Conservation (phyloP, 1,284 basidiomycete genomes). For the Exsudoporus floridanus region DNA sequence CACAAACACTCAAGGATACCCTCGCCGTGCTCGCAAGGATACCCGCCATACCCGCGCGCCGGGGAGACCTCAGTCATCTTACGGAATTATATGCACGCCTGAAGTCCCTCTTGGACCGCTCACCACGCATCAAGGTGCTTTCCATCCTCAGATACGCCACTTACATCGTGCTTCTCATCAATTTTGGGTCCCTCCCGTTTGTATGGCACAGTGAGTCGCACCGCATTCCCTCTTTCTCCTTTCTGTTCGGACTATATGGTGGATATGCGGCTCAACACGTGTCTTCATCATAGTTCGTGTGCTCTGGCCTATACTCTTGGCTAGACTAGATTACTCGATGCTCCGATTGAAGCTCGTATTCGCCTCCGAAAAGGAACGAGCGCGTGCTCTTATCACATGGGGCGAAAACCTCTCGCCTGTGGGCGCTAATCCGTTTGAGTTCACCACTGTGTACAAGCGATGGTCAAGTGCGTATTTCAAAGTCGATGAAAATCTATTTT, state of each 20-base stretch:
- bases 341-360: slow-evolving; percentile 44
- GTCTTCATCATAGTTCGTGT: slow-evolving; percentile 49
- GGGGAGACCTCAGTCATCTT: background rate
- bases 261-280: background rate
- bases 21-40: slow-evolving; percentile 16
- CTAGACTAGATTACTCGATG: slow-evolving; percentile 39
- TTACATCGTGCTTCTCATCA: slow-evolving; percentile 47
- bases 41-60: slow-evolving; percentile 5
- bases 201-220: slow-evolving; percentile 64
- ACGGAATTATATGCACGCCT: slow-evolving; percentile 7
- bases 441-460: slow-evolving; percentile 40
- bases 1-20: slow-evolving; percentile 6
- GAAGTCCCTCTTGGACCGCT: slow-evolving; percentile 4
- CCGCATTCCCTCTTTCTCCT: background rate
- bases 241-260: no score
- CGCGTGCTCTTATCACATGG: slow-evolving; percentile 44
- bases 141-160: slow-evolving; percentile 36
- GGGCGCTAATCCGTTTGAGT: slow-evolving; percentile 56
- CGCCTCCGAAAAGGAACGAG: slow-evolving; percentile 38
- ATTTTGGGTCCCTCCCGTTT: slow-evolving; percentile 58
- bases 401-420: slow-evolving; percentile 50
- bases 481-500: background rate
- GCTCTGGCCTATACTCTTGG: slow-evolving; percentile 47
- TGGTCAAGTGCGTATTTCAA: slow-evolving; percentile 54
- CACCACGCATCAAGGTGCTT: slow-evolving; percentile 5